A percentile compares a stretch with the other conserved stretches of the same genome.
These are phyloP conservation scores for Dactylorhiza incarnata DNA, from an alignment of 106 monocot species.

Conservation along the genomic window DNA sequence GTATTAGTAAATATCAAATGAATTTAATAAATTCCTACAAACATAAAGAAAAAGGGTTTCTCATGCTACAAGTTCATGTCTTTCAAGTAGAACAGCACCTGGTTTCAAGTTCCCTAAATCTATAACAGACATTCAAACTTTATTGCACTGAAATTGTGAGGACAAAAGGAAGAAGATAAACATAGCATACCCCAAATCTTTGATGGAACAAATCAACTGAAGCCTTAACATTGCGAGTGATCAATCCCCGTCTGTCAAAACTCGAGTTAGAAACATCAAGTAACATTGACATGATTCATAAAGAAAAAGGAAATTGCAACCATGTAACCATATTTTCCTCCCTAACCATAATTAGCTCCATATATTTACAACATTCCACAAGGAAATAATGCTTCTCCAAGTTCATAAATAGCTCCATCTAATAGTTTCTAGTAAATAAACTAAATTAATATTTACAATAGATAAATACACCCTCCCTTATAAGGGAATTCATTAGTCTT, in stretches of 20 bases:
- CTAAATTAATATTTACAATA: not conserved
- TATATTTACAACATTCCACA: not conserved
- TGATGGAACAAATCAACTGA: conserved; percentile 88
- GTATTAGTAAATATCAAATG: not conserved
- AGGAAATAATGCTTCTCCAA: not conserved
- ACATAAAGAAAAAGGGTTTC: not conserved
- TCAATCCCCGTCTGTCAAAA: conserved; percentile 80
- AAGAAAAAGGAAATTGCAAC: not conserved
- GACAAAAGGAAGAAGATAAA: not conserved
- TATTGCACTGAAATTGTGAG: not conserved
- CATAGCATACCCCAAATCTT: conserved; percentile 68
- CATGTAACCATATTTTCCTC: not conserved
- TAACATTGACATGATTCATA: conserved; percentile 1
- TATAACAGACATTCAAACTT: not conserved
- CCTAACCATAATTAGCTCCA: not conserved
- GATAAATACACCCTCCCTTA: not conserved
- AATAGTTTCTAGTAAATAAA: not conserved
- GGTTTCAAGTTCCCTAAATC: not conserved
- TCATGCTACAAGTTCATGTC: not conserved
- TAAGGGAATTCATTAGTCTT: not conserved
- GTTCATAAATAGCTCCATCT: not conserved
- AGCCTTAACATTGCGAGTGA: conserved; percentile 86
- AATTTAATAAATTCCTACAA: not conserved
- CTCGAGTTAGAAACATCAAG: not conserved
- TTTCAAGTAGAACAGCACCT: not conserved